Percentiles rank a stretch among this genome's conserved stretches.
Evolutionary conservation across 2,329 filamentous ascomycete genomes (phyloP).

Genomic region (Teratosphaeria epicoccoides): DNA sequence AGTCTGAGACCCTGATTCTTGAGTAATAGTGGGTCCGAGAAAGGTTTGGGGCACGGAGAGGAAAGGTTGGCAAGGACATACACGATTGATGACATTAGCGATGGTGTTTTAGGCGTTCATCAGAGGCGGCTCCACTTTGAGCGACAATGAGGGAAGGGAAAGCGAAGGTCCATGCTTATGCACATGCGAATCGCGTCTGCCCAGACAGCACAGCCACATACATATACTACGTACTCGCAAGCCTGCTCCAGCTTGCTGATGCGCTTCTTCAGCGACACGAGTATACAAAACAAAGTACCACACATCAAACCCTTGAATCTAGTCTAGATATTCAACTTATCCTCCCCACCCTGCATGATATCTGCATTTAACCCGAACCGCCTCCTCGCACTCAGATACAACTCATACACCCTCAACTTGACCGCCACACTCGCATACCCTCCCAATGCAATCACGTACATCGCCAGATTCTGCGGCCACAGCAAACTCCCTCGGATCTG

Average conservation of each 20-base stretch:
- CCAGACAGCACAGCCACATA: neutral
- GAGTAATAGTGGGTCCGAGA: neutral
- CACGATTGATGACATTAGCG: conserved; percentile 4
- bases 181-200: neutral
- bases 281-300: neutral
- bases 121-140: neutral
- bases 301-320: neutral
- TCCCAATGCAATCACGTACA: conserved; percentile 42
- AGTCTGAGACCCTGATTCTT: neutral
- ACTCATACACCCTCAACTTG: conserved; percentile 50
- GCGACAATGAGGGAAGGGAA: neutral
- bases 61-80: neutral
- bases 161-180: neutral
- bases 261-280: neutral
- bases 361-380: conserved; percentile 33
- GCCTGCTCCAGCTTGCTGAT: neutral
- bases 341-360: conserved; percentile 1
- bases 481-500: conserved; percentile 40
- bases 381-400: conserved; percentile 42
- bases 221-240: neutral
- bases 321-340: neutral
- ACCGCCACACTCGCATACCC: conserved; percentile 46
- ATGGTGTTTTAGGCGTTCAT: neutral
- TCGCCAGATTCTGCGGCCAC: conserved; percentile 42
- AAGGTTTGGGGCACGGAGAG: too few relatives aligned